These are phyloP conservation scores for Didymella lethalis DNA, from an alignment of 2,329 filamentous ascomycete genomes.

Conservation along the genomic window DNA sequence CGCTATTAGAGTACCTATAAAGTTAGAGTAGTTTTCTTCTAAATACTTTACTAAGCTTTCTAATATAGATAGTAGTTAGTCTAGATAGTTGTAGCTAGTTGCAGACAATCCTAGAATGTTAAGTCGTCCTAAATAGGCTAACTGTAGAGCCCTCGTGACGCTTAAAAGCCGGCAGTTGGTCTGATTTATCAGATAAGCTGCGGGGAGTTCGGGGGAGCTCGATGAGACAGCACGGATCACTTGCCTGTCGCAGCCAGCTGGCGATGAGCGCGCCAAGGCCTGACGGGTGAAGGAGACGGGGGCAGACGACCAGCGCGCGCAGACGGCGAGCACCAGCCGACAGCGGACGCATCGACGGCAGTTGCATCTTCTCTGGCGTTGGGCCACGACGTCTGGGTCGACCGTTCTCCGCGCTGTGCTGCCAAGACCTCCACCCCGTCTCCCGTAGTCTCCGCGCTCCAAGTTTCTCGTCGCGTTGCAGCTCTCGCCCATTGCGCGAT, in stretches of 20 bases:
- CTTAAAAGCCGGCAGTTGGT: too few relatives aligned
- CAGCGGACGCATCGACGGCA: background rate
- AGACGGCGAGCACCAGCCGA: background rate
- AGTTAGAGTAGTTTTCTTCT: too few relatives aligned
- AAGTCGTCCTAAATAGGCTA: too few relatives aligned
- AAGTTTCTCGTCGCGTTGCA: too few relatives aligned
- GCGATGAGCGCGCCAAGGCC: conserved; percentile 18
- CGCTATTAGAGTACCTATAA: too few relatives aligned
- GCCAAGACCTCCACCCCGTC: background rate
- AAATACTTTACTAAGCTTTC: too few relatives aligned
- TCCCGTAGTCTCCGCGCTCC: conserved; percentile 9
- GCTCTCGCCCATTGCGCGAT: background rate
- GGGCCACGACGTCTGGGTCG: background rate
- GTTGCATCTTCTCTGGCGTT: background rate
- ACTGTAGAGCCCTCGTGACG: too few relatives aligned
- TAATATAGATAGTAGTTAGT: too few relatives aligned
- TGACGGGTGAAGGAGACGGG: conserved; percentile 5
- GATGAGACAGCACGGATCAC: conserved; percentile 28
- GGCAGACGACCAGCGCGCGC: background rate
- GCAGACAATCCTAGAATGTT: too few relatives aligned
- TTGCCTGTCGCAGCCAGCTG: conserved; percentile 19
- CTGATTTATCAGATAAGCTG: too few relatives aligned
- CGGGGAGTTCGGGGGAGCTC: conserved; percentile 42
- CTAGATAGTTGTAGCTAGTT: too few relatives aligned
- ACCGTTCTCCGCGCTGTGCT: background rate